Base-by-base conservation (phyloP, 1,139 yeast species). In the Meyerozyma carpophila region DNA sequence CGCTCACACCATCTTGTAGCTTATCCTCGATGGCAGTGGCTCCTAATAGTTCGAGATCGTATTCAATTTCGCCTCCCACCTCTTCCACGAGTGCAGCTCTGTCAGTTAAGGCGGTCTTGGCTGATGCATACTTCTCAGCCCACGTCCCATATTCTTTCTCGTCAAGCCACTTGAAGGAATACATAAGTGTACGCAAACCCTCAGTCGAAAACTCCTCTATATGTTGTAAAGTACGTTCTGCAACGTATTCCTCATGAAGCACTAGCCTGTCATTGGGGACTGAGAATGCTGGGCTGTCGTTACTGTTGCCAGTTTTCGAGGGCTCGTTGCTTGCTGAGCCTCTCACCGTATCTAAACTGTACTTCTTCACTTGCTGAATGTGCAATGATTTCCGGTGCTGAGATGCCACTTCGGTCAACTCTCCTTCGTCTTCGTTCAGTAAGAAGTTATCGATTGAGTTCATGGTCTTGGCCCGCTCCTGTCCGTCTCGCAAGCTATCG, bases 21-120 rank as follows among this genome's bases (percentile, higher is more conserved):
- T 93, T 94, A 59, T 94, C 99, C 61, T 94, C 99, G 50, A 94
- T 93, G 0, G 98, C 98, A 3, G 98, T 90, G 2, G 96, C 97
- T 8, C 98, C 98, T 11, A 84, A 63, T 16, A 93, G 66, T 45
- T 77, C 83, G 38, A 93, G 68, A 27, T 77, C 73, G 10, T 61
- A 63, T 61, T 94, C 99, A 45, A 93, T 70, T 44, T 71, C 60
- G 37, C 77, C 85, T 18, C 98, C 98, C 7, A 82, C 79, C 29
- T 69, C 68, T 50, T 88, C 96, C 40, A 91, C 80, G 53, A 81
- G 73, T 41, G 68, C 62, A 3, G 81, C 73, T 41, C 98, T 78
- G 51, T 89, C 78, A 1, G 66, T 73, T 40, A 93, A 65, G 4
- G 96, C 78, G 0, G 91, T 82, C 54, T 88, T 84, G 0, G 98